Conservation (phyloP, 495 filamentous ascomycete genomes). For the Amniculicola lignicola region DNA sequence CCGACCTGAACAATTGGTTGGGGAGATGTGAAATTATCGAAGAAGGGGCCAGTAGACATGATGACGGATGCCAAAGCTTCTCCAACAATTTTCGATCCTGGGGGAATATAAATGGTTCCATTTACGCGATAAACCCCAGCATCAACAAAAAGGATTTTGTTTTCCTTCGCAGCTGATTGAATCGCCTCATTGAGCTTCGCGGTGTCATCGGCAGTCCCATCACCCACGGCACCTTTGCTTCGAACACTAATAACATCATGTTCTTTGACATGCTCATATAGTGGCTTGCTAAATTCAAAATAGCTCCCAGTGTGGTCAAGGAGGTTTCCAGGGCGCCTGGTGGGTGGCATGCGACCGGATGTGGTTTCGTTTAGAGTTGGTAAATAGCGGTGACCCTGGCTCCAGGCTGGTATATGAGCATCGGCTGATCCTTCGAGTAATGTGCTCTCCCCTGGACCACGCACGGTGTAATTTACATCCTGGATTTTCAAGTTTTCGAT, state of each 20-base stretch:
- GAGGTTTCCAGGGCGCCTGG: conserved; percentile 23
- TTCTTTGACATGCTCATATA: conserved; percentile 34
- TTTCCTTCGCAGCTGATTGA: conserved; percentile 9
- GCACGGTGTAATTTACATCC: conserved; percentile 31
- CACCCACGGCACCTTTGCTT: conserved; percentile 36
- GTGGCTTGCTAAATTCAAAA: conserved; percentile 40
- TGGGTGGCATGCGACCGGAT: conserved; percentile 33
- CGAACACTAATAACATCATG: conserved; percentile 35
- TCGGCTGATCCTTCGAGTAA: conserved; percentile 29
- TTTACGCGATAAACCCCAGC: conserved; percentile 54
- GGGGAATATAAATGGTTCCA: conserved; percentile 55
- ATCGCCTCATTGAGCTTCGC: conserved; percentile 36
- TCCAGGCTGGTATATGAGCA: conserved; percentile 33
- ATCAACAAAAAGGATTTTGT: conserved; percentile 41
- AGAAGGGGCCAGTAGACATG: conserved; percentile 39
- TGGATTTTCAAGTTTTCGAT: conserved; percentile 41
- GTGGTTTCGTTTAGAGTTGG: conserved; percentile 28
- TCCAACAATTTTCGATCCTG: conserved; percentile 54
- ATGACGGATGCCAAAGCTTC: conserved; percentile 52
- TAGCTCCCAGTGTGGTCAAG: conserved; percentile 30
- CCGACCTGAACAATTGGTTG: conserved; percentile 45
- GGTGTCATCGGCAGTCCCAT: conserved; percentile 40
- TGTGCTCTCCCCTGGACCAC: conserved; percentile 5
- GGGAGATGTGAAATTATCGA: conserved; percentile 39
- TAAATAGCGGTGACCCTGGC: conserved; percentile 36